Base-by-base conservation (phyloP, 306 rosid species). In the Gastrolobium villosum region DNA sequence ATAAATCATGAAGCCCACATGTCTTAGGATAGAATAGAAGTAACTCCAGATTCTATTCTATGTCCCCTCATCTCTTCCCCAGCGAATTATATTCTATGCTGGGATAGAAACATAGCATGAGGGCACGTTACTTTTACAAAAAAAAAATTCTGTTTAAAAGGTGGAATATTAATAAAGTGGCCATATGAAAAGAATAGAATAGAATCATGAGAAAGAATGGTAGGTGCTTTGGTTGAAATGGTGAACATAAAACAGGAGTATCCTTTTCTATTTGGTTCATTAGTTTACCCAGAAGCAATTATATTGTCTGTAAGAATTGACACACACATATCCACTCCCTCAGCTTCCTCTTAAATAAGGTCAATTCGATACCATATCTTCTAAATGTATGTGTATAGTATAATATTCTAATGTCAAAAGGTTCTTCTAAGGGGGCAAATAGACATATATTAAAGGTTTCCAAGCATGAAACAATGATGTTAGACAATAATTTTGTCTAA, bases 121-220 rank as follows among this genome's bases (percentile, higher is more conserved):
- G 75, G 66, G 84, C 52, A 75, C 79, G 79, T 32, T 55, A 55
- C 81, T 61, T 31, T 43, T 0, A 20, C 26, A 20, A 20, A 20
- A 20, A 20, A 20, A 61, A 78, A 45, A 61, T 75, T 74, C 36
- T 8, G 14, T 64, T 10, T 11, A 15, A 13, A 84, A 79, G 32
- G 75, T 63, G 52, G 76, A 73, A 70, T 80, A 64, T 32, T 50
- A 39, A 53, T 10, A 70, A 76, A 84, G 80, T 65, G 66, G 3
- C 28, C 32, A 62, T 69, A 59, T 13, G 7, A 70, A 70, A 76
- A 80, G 76, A 75, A 64, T 72, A 84, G 76, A 84, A 80, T 56
- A 75, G 79, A 84, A 84, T 84, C 55, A 70, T 76, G 76, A 63
- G 61, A 75, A 80, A 39, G 79, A 75, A 52, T 75, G 82, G 79